phyloP scores from a whole-genome alignment of 805 yeast species.

The Yamadazyma insecticola region DNA sequence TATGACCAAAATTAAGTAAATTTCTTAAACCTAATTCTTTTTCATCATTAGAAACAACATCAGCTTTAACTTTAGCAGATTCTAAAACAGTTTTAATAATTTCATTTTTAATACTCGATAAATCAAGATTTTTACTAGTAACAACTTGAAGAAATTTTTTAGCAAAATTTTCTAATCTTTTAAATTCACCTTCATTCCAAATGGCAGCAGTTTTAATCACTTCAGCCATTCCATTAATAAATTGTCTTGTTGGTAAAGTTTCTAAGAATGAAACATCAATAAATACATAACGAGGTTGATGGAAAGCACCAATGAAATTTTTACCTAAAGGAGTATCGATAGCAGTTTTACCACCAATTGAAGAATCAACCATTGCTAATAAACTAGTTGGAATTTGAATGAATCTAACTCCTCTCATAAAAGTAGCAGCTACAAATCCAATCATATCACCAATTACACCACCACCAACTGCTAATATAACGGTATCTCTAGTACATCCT shows the following conservation, averaged over 20 bases:
- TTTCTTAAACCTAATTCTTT: constrained; percentile 93
- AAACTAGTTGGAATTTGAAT: constrained; percentile 92
- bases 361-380: constrained; percentile 95
- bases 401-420: constrained; percentile 95
- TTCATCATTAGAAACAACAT: constrained; percentile 90
- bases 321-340: constrained; percentile 95
- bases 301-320: constrained; percentile 93
- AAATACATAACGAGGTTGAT: constrained; percentile 89
- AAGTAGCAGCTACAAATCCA: constrained; percentile 98
- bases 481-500: constrained; percentile 95
- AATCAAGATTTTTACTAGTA: constrained; percentile 38
- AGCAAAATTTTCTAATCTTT: constrained; percentile 76
- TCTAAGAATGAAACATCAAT: constrained; percentile 84
- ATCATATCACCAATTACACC: constrained; percentile 99
- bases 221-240: constrained; percentile 97
- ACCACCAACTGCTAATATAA: constrained; percentile 92
- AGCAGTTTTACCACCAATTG: constrained; percentile 98
- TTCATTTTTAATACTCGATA: constrained; percentile 66
- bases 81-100: constrained; percentile 76
- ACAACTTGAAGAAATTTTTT: constrained; percentile 66
- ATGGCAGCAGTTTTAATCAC: constrained; percentile 97
- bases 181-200: constrained; percentile 89
- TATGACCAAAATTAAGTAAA: constrained; percentile 89
- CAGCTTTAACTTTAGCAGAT: constrained; percentile 87
- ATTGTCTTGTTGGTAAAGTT: constrained; percentile 88